A percentile compares a stretch with the other conserved stretches of the same genome.
phyloP scores from a whole-genome alignment of 805 yeast genomes.

The Nakazawaea wyomingensis region DNA sequence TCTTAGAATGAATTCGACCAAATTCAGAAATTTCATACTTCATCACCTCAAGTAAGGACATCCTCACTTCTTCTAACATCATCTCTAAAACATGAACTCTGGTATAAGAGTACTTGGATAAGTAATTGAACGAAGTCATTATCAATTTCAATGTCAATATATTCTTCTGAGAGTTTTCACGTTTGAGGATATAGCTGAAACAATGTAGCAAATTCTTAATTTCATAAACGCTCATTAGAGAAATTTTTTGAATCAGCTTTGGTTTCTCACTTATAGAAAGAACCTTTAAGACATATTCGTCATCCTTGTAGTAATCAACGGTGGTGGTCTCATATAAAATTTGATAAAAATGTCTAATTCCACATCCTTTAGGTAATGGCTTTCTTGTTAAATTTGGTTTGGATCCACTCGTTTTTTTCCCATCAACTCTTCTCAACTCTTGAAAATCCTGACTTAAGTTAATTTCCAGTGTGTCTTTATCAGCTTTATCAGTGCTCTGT shows the following conservation, averaged over 20 bases:
- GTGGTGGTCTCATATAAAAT: neutral
- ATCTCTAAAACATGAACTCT: neutral
- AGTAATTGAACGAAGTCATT: neutral
- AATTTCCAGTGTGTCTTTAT: too few species aligned
- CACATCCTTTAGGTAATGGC: constrained; percentile 1
- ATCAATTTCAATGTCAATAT: constrained; percentile 1
- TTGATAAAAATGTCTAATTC: neutral
- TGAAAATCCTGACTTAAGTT: too few species aligned
- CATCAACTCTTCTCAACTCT: too few species aligned
- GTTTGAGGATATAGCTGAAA: constrained; percentile 4
- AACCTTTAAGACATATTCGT: neutral
- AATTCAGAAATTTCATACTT: constrained; percentile 2
- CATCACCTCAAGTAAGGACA: constrained; percentile 1
- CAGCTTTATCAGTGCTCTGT: too few species aligned
- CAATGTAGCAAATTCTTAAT: neutral
- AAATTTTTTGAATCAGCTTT: neutral
- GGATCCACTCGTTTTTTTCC: neutral
- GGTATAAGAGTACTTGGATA: neutral
- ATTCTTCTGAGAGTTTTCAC: constrained; percentile 1
- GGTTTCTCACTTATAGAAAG: too few species aligned
- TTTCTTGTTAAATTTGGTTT: neutral
- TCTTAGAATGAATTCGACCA: neutral
- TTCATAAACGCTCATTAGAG: neutral
- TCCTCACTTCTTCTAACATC: neutral
- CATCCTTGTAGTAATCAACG: constrained; percentile 2